Conservation (phyloP, 2,329 filamentous ascomycete species). For the Alternaria arbusti region DNA sequence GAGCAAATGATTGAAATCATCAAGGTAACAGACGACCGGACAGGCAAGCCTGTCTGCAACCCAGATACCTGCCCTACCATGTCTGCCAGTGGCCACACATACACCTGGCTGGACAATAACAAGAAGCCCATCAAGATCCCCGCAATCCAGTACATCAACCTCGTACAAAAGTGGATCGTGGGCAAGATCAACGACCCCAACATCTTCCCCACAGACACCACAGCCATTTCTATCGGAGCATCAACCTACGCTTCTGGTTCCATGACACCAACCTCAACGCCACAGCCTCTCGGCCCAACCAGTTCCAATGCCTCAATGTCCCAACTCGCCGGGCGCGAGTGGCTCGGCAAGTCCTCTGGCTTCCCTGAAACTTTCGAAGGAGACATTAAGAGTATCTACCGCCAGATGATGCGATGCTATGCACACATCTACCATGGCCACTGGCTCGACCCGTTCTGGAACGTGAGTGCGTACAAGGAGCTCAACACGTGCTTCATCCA, state of each 20-base stretch:
- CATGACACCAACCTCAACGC: constrained; percentile 51
- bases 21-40: constrained; percentile 81
- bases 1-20: constrained; percentile 89
- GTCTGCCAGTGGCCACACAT: constrained; percentile 93
- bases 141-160: constrained; percentile 89
- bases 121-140: constrained; percentile 90
- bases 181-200: constrained; percentile 90
- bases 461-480: constrained; percentile 56
- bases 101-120: constrained; percentile 92
- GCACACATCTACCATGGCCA: constrained; percentile 61
- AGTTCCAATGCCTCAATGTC: constrained; percentile 63
- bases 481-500: constrained; percentile 62
- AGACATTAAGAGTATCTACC: constrained; percentile 76
- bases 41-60: constrained; percentile 80
- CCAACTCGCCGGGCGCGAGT: constrained; percentile 71
- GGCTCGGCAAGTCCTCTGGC: constrained; percentile 89
- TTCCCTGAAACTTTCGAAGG: constrained; percentile 62
- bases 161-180: constrained; percentile 96
- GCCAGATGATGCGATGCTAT: constrained; percentile 63
- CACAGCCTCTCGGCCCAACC: constrained; percentile 55
- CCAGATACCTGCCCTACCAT: constrained; percentile 83
- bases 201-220: constrained; percentile 88
- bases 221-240: constrained; percentile 70
- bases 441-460: constrained; percentile 59
- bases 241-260: constrained; percentile 63